Conservation (phyloP, 805 yeast genomes). For the Ogataea henricii region DNA sequence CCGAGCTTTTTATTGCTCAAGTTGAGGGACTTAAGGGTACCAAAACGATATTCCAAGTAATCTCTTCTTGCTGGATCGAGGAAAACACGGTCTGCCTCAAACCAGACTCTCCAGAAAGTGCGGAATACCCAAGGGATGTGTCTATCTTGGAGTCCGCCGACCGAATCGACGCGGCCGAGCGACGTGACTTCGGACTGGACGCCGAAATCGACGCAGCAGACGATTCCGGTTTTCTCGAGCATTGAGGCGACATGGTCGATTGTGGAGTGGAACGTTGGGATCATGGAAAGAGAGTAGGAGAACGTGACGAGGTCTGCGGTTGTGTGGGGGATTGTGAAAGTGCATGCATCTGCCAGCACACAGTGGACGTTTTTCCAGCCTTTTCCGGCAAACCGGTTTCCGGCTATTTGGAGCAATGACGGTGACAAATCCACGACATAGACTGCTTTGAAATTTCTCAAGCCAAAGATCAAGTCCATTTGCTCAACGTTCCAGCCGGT, state of each 20-base stretch:
- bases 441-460: constrained; percentile 59
- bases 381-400: constrained; percentile 49
- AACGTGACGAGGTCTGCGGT: constrained; percentile 75
- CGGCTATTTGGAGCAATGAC: constrained; percentile 73
- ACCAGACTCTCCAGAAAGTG: constrained; percentile 87
- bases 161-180: constrained; percentile 67
- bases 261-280: constrained; percentile 78
- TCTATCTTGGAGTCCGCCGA: constrained; percentile 73
- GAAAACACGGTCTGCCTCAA: constrained; percentile 79
- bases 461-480: constrained; percentile 59
- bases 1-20: constrained; percentile 66
- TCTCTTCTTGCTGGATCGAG: constrained; percentile 81
- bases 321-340: constrained; percentile 53
- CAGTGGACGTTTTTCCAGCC: constrained; percentile 65
- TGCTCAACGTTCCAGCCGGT: constrained; percentile 81
- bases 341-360: constrained; percentile 73
- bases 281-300: constrained; percentile 83
- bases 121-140: constrained; percentile 76
- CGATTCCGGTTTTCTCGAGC: constrained; percentile 58
- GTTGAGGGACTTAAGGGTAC: constrained; percentile 76
- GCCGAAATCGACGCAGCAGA: constrained; percentile 79
- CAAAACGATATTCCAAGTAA: constrained; percentile 79
- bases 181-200: constrained; percentile 67
- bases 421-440: constrained; percentile 78
- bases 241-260: constrained; percentile 63